phyloP scores from a whole-genome alignment of 1,139 yeast genomes.

The Scheffersomyces illinoinensis region DNA sequence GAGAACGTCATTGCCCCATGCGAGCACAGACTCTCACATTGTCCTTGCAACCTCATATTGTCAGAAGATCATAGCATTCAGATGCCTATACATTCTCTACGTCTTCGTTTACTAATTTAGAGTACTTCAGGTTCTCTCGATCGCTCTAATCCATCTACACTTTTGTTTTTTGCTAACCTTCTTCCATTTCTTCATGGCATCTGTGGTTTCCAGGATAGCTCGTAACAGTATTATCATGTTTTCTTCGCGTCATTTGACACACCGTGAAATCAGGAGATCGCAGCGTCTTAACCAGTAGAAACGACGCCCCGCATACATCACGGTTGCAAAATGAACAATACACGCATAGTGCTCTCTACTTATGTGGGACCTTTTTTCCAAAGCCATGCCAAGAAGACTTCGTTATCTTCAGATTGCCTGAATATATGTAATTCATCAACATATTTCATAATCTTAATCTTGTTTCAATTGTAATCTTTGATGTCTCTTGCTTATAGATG shows the following conservation, averaged over 20 bases:
- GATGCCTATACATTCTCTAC: neutral
- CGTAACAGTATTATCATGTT: neutral
- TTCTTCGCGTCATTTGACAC: neutral
- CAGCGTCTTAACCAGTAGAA: neutral
- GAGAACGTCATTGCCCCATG: no score
- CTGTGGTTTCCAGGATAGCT: neutral
- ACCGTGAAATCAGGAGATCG: neutral
- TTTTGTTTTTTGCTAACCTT: neutral
- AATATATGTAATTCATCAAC: no score
- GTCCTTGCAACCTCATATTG: neutral
- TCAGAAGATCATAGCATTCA: neutral
- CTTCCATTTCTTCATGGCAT: neutral
- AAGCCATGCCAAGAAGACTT: no score
- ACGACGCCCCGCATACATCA: neutral
- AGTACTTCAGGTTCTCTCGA: neutral
- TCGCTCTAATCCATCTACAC: neutral
- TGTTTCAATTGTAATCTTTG: no score
- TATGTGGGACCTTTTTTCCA: neutral
- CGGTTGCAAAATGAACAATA: neutral
- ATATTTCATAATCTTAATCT: neutral
- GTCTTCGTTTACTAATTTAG: neutral
- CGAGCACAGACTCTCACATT: no score
- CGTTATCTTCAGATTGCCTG: no score
- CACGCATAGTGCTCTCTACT: no score
- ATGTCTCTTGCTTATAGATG: neutral